Conservation (phyloP, 495 filamentous ascomycete genomes). For the Xylaria castorea region DNA sequence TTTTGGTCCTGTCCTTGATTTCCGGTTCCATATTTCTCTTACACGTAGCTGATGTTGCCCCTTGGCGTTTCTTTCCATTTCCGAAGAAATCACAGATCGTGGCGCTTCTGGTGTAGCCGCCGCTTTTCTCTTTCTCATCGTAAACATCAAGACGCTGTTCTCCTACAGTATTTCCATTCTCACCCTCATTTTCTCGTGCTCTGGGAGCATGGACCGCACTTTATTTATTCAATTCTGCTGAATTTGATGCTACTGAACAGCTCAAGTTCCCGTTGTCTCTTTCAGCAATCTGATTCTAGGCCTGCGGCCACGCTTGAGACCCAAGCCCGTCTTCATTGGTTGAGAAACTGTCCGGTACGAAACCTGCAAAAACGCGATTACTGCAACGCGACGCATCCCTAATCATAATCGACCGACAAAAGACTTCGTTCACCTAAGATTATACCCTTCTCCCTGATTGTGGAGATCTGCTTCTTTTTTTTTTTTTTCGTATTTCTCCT, state of each 20-base stretch:
- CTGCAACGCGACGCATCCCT: conserved; percentile 4
- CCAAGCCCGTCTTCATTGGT: conserved; percentile 14
- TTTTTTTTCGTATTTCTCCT: conserved; percentile 15
- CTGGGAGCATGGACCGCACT: neutral
- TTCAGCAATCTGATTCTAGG: neutral
- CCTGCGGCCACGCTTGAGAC: conserved; percentile 11
- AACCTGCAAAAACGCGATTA: conserved; percentile 15
- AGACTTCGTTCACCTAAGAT: neutral
- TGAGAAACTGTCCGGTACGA: neutral
- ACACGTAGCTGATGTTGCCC: neutral
- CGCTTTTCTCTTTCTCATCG: neutral
- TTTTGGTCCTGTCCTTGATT: conserved; percentile 19
- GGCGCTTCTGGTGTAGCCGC: conserved; percentile 1
- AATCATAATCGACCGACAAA: neutral
- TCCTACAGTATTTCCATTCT: conserved; percentile 11
- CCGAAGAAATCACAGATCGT: neutral
- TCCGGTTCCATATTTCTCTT: conserved; percentile 15
- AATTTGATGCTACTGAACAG: conserved; percentile 1
- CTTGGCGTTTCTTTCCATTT: conserved; percentile 2
- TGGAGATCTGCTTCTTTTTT: conserved; percentile 31
- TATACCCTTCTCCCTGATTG: neutral
- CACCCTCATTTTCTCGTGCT: conserved; percentile 20
- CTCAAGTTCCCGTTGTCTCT: neutral
- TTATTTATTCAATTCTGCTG: neutral
- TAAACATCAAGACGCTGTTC: neutral